These are phyloP conservation scores for Tilletia horrida DNA, from an alignment of 1,284 basidiomycete species.

Conservation along the genomic window DNA sequence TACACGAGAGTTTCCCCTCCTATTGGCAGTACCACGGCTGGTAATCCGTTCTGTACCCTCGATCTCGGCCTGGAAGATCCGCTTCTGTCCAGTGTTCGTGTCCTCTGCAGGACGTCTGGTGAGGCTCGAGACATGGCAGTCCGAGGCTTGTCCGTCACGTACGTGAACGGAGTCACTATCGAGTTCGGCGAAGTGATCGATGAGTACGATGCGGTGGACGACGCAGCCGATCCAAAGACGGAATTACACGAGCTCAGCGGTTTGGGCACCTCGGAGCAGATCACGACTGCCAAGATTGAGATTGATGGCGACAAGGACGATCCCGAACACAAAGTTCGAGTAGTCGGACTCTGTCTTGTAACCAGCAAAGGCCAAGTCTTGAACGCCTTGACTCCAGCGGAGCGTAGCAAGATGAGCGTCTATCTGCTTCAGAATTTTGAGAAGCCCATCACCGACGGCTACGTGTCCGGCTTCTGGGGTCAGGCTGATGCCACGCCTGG, in stretches of 20 bases:
- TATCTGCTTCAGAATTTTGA: not conserved
- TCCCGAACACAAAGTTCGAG: too few relatives aligned
- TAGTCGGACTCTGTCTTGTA: too few relatives aligned
- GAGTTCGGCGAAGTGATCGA: too few relatives aligned
- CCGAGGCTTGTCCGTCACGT: not conserved
- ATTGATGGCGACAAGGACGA: too few relatives aligned
- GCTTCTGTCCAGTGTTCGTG: not conserved
- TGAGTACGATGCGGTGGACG: not conserved
- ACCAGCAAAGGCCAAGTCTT: not conserved
- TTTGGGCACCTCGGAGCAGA: too few relatives aligned
- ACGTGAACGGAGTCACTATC: too few relatives aligned
- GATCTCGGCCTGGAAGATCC: not conserved
- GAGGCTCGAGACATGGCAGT: not conserved
- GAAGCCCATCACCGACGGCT: slow-evolving; percentile 11
- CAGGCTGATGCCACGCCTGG: slow-evolving; percentile 3
- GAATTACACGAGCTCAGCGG: too few relatives aligned
- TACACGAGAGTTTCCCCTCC: not conserved
- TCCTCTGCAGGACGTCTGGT: too few relatives aligned
- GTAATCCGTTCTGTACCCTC: not conserved
- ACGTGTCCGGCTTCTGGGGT: slow-evolving; percentile 15
- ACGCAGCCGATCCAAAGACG: not conserved
- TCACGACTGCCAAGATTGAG: too few relatives aligned
- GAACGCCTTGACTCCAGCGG: not conserved
- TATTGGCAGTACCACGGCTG: not conserved
- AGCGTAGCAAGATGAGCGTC: not conserved